These are phyloP conservation scores for Blepharisma undulans DNA, from an alignment of 169 alveolate species.

Conservation along the genomic window DNA sequence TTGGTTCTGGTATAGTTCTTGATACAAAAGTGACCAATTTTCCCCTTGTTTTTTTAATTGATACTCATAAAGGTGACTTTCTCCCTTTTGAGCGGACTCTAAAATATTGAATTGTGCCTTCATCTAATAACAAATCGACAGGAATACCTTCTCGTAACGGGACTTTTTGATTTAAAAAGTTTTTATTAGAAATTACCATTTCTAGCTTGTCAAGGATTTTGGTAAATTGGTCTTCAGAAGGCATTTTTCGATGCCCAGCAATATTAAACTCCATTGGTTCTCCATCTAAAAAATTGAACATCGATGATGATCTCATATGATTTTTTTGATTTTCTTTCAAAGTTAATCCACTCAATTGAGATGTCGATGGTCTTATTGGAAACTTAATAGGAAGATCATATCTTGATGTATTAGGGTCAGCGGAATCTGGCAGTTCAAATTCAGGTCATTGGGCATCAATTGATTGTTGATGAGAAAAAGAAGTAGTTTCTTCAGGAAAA, in stretches of 20 bases:
- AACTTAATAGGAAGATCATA: background rate
- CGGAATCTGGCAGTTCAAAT: background rate
- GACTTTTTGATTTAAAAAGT: background rate
- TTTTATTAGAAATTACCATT: conserved; percentile 4
- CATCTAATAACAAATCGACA: conserved; percentile 14
- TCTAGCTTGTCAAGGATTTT: background rate
- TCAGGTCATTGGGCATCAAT: background rate
- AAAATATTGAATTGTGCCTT: conserved; percentile 19
- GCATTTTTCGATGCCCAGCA: background rate
- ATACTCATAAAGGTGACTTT: background rate
- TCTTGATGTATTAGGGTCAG: background rate
- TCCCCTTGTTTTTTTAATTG: conserved; percentile 4
- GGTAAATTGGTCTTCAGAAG: conserved; percentile 1
- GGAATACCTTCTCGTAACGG: background rate
- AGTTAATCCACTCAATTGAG: background rate
- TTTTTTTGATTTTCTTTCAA: conserved; percentile 1
- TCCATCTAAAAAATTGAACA: background rate
- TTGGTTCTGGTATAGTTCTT: background rate
- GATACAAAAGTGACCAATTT: background rate
- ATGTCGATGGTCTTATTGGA: background rate
- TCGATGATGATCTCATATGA: background rate
- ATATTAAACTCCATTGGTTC: background rate
- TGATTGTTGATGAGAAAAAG: background rate
- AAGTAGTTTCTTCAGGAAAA: background rate
- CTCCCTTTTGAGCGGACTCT: background rate